A percentile compares a stretch with the other conserved stretches of the same genome.
phyloP scores from a whole-genome alignment of 768 basidiomycete genomes.

The Podaxis sp. region DNA sequence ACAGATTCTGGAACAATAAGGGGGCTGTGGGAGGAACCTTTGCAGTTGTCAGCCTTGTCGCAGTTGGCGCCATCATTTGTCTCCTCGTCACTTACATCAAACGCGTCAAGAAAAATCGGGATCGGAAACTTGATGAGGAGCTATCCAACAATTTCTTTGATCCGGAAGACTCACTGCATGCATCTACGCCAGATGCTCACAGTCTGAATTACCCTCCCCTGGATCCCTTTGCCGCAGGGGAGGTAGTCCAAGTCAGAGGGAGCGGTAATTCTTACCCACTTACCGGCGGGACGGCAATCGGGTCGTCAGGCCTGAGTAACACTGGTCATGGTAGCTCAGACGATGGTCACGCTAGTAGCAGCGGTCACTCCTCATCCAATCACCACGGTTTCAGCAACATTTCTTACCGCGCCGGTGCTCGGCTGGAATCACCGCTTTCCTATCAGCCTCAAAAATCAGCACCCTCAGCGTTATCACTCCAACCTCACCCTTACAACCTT shows the following conservation, averaged over 20 bases:
- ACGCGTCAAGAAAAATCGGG: background rate
- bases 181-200: background rate
- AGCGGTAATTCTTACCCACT: background rate
- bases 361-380: background rate
- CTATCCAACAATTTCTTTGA: background rate
- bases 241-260: background rate
- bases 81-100: conserved; percentile 11
- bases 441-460: background rate
- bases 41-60: conserved; percentile 33
- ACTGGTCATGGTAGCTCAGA: background rate
- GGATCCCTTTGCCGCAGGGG: conserved; percentile 10
- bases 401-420: background rate
- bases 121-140: background rate
- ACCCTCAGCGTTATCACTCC: background rate
- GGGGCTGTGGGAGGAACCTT: conserved; percentile 45
- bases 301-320: background rate
- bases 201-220: background rate
- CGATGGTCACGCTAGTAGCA: background rate
- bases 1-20: conserved; percentile 44
- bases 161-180: background rate
- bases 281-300: background rate
- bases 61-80: conserved; percentile 24
- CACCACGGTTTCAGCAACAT: conserved; percentile 2
- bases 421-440: background rate
- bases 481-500: background rate